Evolutionary conservation across 805 yeast genomes (phyloP), one percentile per base, ranked within the genome.

Genomic region (Yamadazyma philogaea): DNA sequence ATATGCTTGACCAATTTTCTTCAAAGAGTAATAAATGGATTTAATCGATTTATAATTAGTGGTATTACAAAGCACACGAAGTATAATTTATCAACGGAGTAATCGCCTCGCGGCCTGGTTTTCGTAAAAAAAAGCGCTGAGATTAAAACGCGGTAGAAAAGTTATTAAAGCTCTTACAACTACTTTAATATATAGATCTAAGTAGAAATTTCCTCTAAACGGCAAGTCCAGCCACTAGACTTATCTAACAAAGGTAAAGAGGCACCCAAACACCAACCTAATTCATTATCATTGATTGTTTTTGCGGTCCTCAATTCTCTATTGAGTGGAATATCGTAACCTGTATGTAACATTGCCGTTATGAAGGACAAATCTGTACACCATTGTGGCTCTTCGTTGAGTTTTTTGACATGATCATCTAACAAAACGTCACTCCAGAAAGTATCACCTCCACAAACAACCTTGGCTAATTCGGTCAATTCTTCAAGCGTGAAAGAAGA

Each of bases 251-350:
- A 70, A 7, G 98, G 98, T 54, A 93, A 75, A 1, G 97, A 87
- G 1, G 98, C 99, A 54, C 99, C 99, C 43, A 93, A 73, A 72
- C 98, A 93, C 99, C 99, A 93, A 26, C 99, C 99, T 40, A 93
- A 75, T 68, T 93, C 99, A 56, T 87, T 89, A 58, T 81, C 80
- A 40, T 81, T 84, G 54, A 93, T 87, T 60, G 80, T 89, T 71
- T 88, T 82, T 7, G 97, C 98, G 6, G 96, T 93, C 63, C 79
- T 86, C 53, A 93, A 79, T 65, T 91, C 97, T 62, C 98, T 81
- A 51, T 76, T 72, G 45, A 87, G 75, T 47, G 97, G 96, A 50
- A 93, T 88, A 54, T 91, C 97, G 65, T 93, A 93, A 34, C 99
- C 99, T n/a, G 90, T 84, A 64, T 90, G 96, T 51, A 93, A 72